Base-by-base conservation (phyloP, 2,329 filamentous ascomycete genomes). In the Botrytis aclada region DNA sequence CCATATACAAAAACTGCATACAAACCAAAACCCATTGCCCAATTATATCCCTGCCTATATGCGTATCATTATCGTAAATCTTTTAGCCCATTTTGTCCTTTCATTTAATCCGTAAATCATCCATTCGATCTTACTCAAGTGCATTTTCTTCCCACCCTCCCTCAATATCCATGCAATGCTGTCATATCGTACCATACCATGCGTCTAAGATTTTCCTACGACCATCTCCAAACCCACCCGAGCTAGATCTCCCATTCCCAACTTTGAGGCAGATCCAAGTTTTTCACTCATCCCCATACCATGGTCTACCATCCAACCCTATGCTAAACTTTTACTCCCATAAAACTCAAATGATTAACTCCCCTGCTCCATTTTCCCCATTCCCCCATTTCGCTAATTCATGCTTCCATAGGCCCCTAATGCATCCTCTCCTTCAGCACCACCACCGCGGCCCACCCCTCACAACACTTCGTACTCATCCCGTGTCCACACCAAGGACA, bases 401-500 rank as follows among this genome's bases (percentile, higher is more conserved):
- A 22, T 25, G 12, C 51, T 16, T 5, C 29, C 66, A 39, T 4
- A 60, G 18, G 5, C 9, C 45, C 29, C 58, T 72, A 80, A 77
- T 90, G 88, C 69, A 91, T 80, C 74, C 87, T 87, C 80, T 93
- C 89, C 78, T 88, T 88, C 77, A 93, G 82, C 74, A 90, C 88
- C 6, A 93, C 87, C 62, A 90, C 85, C 1, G 91, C 88, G 18
- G 89, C 88, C 82, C 91, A 91, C 12, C 90, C 91, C 18, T 90
- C 86, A 80, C 91, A 93, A 81, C 91, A 93, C 73, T 82, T 83
- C 22, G 86, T 90, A 76, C 85, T 90, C 90, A 93, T 93, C 67
- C 87, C 86, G 82, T 93, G 91, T 61, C 84, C 84, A 80, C 91
- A 93, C 91, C 91, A 93, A 14, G 90, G 90, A 79, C 91, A 93